Base-by-base conservation (phyloP, 2,329 filamentous ascomycete species). In the Colletotrichum godetiae region DNA sequence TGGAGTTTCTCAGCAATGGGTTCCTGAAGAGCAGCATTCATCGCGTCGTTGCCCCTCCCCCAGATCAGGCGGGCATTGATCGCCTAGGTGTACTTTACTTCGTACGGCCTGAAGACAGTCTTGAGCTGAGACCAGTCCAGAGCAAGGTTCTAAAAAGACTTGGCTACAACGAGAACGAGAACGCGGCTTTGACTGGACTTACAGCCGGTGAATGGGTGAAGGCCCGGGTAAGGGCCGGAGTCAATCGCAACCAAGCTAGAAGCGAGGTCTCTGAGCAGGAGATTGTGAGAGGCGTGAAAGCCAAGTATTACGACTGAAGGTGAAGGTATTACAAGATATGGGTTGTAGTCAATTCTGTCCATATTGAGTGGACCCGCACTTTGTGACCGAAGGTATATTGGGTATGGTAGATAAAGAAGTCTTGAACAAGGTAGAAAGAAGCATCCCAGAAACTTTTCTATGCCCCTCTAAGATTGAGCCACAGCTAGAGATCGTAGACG, bases 71-170 rank as follows among this genome's bases (percentile, higher is more conserved):
- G 22, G 78, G 85, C 33, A 76, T 86, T 13, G 85, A 88, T 67
- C 82, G 88, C 0, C 80, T 88, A 4, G 87, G 88, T 0, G 79
- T 90, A 1, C 75, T 85, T n/a, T 84, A 84, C 67, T 84, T 84
- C 71, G 80, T 82, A 7, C 74, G 82, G 19, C 82, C 82, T 0
- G 82, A 83, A 53, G 81, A 83, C 22, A 76, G 75, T 35, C 76
- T 82, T 2, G 79, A 81, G 72, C 69, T 84, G 52, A 74, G 75
- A 15, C 79, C 81, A 0, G 77, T 83, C 0, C 76, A 74, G 1
- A 83, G 81, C 66, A 68, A 55, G 5, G 80, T 84, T 12, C 76
- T 83, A 6, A 74, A 80, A 72, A 75, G 80, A 3, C 75, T 83
- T 1, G 81, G 80, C 1, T 82, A 82, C 66, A 29, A 56, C 27